Conservation (phyloP, 2,329 filamentous ascomycete genomes). For the Penicillium occitanis region DNA sequence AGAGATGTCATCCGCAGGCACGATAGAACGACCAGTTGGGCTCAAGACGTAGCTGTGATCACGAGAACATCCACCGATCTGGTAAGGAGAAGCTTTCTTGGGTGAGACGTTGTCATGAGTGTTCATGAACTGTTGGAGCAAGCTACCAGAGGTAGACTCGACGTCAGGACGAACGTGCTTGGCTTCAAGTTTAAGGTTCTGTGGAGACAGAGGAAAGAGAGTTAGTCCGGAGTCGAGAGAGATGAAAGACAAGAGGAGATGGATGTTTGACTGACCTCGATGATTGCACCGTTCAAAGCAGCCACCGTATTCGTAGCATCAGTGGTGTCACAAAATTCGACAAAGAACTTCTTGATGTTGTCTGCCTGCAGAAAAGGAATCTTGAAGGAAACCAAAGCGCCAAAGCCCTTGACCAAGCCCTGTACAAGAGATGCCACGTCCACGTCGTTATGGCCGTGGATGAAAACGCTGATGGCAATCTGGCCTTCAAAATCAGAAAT, state of each 20-base stretch:
- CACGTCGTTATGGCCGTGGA: conserved; percentile 31
- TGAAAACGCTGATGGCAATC: conserved; percentile 53
- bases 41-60: conserved; percentile 28
- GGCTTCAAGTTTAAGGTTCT: conserved; percentile 36
- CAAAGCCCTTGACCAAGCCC: conserved; percentile 38
- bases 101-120: conserved; percentile 15
- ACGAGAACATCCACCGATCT: conserved; percentile 12
- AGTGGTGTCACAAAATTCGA: conserved; percentile 43
- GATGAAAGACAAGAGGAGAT: neutral
- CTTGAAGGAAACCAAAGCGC: conserved; percentile 40
- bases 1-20: conserved; percentile 38
- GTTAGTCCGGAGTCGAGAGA: neutral
- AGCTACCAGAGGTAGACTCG: conserved; percentile 20
- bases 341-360: conserved; percentile 37
- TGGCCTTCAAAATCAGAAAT: conserved; percentile 57
- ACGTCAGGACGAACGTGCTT: conserved; percentile 35
- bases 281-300: conserved; percentile 36
- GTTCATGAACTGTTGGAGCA: conserved; percentile 15
- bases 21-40: conserved; percentile 42
- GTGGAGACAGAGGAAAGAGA: conserved; percentile 2
- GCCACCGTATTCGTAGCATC: conserved; percentile 38
- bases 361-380: conserved; percentile 30
- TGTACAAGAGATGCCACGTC: conserved; percentile 52
- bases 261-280: conserved; percentile 31
- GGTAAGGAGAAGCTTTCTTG: neutral